phyloP scores from a whole-genome alignment of 192 early-diverging fungal genomes.

The Coemansia sp. region DNA sequence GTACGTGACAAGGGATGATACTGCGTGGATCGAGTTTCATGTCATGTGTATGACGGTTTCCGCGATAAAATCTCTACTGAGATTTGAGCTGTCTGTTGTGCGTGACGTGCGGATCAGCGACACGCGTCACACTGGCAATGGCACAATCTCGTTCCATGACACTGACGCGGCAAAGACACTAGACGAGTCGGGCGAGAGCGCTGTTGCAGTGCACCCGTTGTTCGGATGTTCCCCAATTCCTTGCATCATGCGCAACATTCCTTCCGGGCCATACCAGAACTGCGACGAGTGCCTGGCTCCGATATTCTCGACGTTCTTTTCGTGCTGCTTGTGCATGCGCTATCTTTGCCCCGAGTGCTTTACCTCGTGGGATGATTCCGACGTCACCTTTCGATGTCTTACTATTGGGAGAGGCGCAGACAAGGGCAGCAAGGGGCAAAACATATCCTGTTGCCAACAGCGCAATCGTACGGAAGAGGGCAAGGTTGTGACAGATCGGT shows the following conservation, averaged over 20 bases:
- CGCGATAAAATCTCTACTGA: slow-evolving; percentile 37
- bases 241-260: slow-evolving; percentile 41
- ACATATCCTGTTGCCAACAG: slow-evolving; percentile 31
- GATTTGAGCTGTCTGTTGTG: slow-evolving; percentile 41
- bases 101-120: slow-evolving; percentile 23
- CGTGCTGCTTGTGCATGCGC: slow-evolving; percentile 42
- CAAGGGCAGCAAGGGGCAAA: slow-evolving; percentile 11
- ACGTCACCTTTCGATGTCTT: slow-evolving; percentile 5
- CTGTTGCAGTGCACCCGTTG: slow-evolving; percentile 27
- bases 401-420: neutral
- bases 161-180: neutral
- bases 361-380: slow-evolving; percentile 33
- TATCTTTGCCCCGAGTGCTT: slow-evolving; percentile 34
- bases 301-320: slow-evolving; percentile 45
- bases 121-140: neutral
- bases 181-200: slow-evolving; percentile 15
- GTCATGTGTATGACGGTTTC: slow-evolving; percentile 36
- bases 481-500: slow-evolving; percentile 16
- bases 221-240: slow-evolving; percentile 30
- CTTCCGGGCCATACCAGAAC: slow-evolving; percentile 25
- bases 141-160: slow-evolving; percentile 20
- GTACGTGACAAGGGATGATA: slow-evolving; percentile 18
- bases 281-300: slow-evolving; percentile 32
- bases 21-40: slow-evolving; percentile 39
- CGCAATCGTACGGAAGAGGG: slow-evolving; percentile 10